phyloP scores from a whole-genome alignment of 805 yeast species.

The Cyberlindnera amylophila region DNA sequence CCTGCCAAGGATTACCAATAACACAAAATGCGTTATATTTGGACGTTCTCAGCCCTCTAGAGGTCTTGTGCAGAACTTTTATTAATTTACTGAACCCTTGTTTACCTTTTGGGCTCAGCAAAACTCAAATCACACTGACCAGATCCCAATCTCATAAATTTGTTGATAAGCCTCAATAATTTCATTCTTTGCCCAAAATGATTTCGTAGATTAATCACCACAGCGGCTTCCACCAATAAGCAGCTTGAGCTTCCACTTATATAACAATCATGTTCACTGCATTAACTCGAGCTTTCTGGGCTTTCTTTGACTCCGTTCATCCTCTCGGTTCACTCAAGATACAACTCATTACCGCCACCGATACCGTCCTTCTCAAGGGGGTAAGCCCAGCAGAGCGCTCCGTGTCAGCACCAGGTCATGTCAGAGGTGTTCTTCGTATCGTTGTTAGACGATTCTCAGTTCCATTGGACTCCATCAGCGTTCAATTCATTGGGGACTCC shows the following conservation, averaged over 20 bases:
- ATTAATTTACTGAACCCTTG: too few relatives aligned
- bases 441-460: slow-evolving; percentile 8
- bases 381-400: slow-evolving; percentile 18
- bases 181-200: too few relatives aligned
- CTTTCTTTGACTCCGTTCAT: neutral
- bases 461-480: slow-evolving; percentile 11
- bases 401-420: slow-evolving; percentile 5
- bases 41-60: too few relatives aligned
- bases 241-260: too few relatives aligned
- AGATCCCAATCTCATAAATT: too few relatives aligned
- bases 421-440: slow-evolving; percentile 16
- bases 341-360: slow-evolving; percentile 10
- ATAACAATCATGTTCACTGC: slow-evolving; percentile 2
- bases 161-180: too few relatives aligned
- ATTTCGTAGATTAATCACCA: too few relatives aligned
- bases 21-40: too few relatives aligned
- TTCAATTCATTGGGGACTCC: slow-evolving; percentile 17
- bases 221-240: too few relatives aligned
- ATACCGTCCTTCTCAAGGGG: slow-evolving; percentile 19
- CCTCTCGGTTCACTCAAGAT: slow-evolving; percentile 7
- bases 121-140: too few relatives aligned
- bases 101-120: neutral
- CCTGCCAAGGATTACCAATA: too few relatives aligned
- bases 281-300: slow-evolving; percentile 2
- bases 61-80: too few relatives aligned